phyloP scores from a whole-genome alignment of 495 filamentous ascomycete genomes.

The Jackrogersella multiformis region DNA sequence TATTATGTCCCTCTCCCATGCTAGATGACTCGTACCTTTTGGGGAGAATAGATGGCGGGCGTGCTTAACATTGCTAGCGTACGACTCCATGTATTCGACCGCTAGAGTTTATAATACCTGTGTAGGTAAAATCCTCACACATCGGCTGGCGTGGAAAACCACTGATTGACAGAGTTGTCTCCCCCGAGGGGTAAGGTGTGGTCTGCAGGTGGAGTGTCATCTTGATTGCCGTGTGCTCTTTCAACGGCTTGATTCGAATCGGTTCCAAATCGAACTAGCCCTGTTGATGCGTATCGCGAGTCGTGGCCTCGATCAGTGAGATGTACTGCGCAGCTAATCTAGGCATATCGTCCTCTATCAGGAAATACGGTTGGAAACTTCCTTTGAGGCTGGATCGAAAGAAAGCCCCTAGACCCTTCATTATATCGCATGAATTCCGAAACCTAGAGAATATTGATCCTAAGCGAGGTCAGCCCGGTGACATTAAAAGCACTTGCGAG shows the following conservation, averaged over 20 bases:
- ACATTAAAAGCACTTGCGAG: background rate
- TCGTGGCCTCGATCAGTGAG: background rate
- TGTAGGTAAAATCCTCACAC: background rate
- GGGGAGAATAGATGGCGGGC: too few species aligned
- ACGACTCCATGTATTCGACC: background rate
- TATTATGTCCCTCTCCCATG: background rate
- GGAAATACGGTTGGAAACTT: background rate
- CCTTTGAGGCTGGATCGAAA: background rate
- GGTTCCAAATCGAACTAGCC: slow-evolving; percentile 5
- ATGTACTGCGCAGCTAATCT: background rate
- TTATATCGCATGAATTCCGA: background rate
- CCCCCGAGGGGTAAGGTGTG: background rate
- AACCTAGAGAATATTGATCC: slow-evolving; percentile 3
- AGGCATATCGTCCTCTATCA: background rate
- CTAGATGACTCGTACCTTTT: background rate
- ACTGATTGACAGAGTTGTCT: background rate
- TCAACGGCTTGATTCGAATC: background rate
- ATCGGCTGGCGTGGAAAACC: slow-evolving; percentile 4
- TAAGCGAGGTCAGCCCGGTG: background rate
- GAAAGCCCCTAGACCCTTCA: background rate
- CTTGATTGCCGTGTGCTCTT: background rate
- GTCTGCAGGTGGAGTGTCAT: background rate
- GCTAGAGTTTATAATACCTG: background rate
- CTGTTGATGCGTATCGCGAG: background rate
- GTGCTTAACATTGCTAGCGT: background rate